Conservation (phyloP, 306 rosid genomes). For the Argentina anserina region DNA sequence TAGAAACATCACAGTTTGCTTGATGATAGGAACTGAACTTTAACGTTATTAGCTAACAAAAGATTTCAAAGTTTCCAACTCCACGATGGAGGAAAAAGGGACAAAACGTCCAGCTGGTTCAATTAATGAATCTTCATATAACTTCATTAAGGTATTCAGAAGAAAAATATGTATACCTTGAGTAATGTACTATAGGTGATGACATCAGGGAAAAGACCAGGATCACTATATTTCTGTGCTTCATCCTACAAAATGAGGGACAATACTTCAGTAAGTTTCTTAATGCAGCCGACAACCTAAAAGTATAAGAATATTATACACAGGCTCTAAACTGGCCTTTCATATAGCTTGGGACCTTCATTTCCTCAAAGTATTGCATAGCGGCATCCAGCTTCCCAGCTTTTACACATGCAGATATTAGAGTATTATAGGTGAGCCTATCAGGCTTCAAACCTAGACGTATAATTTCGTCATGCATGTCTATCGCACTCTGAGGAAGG, state of each 20-base stretch:
- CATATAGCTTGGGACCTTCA: slow-evolving; percentile 63
- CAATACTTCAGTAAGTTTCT: slow-evolving; percentile 18
- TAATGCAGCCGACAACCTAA: slow-evolving; percentile 20
- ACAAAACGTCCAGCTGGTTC: not conserved
- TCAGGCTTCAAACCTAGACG: slow-evolving; percentile 64
- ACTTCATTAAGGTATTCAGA: slow-evolving; percentile 3
- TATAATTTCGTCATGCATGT: slow-evolving; percentile 46
- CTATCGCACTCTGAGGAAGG: slow-evolving; percentile 54
- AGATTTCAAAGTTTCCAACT: not conserved
- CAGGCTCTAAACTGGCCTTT: slow-evolving; percentile 50
- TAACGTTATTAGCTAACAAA: not conserved
- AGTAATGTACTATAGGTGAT: slow-evolving; percentile 71
- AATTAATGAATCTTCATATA: not conserved
- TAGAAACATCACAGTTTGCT: not conserved
- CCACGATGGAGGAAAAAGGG: not conserved
- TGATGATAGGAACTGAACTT: not conserved
- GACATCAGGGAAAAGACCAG: slow-evolving; percentile 63
- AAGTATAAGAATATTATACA: slow-evolving; percentile 10
- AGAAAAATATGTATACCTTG: slow-evolving; percentile 46
- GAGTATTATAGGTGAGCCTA: slow-evolving; percentile 72
- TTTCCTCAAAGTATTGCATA: slow-evolving; percentile 59
- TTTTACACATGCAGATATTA: slow-evolving; percentile 68
- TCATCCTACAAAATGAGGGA: slow-evolving; percentile 42
- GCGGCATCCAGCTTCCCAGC: slow-evolving; percentile 58
- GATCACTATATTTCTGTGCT: slow-evolving; percentile 33